Percentiles rank a stretch among this genome's conserved stretches.
Evolutionary conservation across 768 basidiomycete genomes (phyloP).

Genomic region (Leccinum aurantiacum): DNA sequence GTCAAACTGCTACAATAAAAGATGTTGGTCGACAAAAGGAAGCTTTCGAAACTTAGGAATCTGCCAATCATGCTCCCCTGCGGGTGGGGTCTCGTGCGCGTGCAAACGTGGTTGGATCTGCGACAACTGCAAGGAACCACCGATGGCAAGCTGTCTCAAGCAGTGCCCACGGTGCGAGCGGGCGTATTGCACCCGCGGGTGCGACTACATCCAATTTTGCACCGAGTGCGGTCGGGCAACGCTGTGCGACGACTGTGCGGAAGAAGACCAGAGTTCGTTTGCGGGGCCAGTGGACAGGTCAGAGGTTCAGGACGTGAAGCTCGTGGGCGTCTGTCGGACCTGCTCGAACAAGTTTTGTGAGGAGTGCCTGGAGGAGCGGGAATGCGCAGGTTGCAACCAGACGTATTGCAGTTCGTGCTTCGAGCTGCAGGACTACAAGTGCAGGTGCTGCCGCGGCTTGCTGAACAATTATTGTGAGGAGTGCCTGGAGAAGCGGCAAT

Average conservation of each 20-base stretch:
- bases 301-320: no score
- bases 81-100: constrained; percentile 21
- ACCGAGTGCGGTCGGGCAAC: constrained; percentile 19
- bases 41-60: constrained; percentile 2
- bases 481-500: no score
- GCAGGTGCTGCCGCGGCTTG: no score
- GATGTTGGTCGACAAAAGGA: constrained; percentile 21
- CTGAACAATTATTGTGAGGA: no score
- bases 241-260: constrained; percentile 4
- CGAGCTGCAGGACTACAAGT: no score
- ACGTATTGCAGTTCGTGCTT: no score
- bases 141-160: constrained; percentile 10
- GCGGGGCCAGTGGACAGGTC: no score
- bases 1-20: constrained; percentile 6
- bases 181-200: constrained; percentile 13
- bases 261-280: background rate
- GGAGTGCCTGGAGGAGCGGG: no score
- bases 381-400: no score
- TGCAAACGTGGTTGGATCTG: constrained; percentile 24
- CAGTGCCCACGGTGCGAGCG: constrained; percentile 19
- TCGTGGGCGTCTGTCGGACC: no score
- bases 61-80: constrained; percentile 20
- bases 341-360: no score
- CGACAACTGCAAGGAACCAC: constrained; percentile 21
- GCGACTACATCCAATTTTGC: constrained; percentile 28